These are phyloP conservation scores for Aphanocladium album DNA, from an alignment of 2,329 filamentous ascomycete species.

Conservation along the genomic window DNA sequence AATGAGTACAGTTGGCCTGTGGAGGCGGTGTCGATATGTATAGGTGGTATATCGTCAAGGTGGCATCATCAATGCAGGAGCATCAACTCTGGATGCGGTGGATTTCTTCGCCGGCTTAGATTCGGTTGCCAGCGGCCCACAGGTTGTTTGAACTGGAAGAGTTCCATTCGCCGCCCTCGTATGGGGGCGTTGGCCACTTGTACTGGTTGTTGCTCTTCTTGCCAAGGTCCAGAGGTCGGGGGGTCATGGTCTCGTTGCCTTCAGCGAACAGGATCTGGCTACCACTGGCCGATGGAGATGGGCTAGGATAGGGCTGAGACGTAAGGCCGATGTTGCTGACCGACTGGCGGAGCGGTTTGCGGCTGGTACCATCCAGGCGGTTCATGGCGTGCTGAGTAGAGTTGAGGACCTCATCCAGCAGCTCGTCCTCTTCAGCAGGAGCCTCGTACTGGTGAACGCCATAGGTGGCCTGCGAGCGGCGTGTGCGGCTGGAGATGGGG, in stretches of 20 bases:
- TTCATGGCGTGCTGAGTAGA: constrained; percentile 72
- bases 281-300: constrained; percentile 75
- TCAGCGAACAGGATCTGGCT: constrained; percentile 72
- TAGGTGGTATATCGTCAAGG: background rate
- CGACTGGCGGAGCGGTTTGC: constrained; percentile 52
- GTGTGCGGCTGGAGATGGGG: constrained; percentile 73
- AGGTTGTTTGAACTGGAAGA: constrained; percentile 77
- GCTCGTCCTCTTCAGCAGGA: constrained; percentile 92
- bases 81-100: background rate
- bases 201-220: constrained; percentile 50
- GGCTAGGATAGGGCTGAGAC: constrained; percentile 58
- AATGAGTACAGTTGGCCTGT: background rate
- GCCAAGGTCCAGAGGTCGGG: constrained; percentile 66
- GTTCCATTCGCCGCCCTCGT: constrained; percentile 91
- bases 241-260: constrained; percentile 54
- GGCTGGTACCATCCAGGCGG: constrained; percentile 52
- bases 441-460: constrained; percentile 85
- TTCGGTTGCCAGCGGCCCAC: constrained; percentile 64
- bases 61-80: background rate
- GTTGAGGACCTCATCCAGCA: constrained; percentile 81
- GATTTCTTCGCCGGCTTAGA: constrained; percentile 33
- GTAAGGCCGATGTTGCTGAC: constrained; percentile 57
- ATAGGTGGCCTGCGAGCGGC: constrained; percentile 68
- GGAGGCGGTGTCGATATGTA: background rate
- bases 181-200: constrained; percentile 94